Conservation (phyloP, 768 basidiomycete genomes). For the Lactarius indigo region DNA sequence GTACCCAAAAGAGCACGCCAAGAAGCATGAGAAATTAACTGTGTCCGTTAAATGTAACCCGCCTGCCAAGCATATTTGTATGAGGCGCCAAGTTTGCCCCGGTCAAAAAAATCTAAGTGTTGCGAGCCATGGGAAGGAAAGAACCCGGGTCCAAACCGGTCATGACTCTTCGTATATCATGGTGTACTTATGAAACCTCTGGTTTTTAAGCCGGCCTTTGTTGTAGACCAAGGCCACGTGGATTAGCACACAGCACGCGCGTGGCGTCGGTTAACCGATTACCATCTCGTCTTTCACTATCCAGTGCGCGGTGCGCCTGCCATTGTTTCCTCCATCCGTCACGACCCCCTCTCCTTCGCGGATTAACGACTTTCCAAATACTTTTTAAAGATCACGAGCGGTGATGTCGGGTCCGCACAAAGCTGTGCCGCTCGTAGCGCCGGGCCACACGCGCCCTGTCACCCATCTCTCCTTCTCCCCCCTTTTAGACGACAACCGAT, state of each 20-base stretch:
- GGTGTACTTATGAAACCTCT: no score
- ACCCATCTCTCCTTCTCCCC: slow-evolving; percentile 92
- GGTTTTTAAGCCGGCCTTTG: no score
- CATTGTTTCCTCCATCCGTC: slow-evolving; percentile 6
- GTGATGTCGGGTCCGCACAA: slow-evolving; percentile 35
- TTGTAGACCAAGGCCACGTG: slow-evolving; percentile 8
- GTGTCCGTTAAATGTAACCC: no score
- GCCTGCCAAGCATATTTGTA: no score
- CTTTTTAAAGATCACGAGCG: slow-evolving; percentile 5
- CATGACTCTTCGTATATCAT: no score
- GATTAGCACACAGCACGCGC: background rate
- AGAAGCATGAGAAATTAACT: background rate
- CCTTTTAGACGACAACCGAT: slow-evolving; percentile 79
- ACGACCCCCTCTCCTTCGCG: slow-evolving; percentile 20
- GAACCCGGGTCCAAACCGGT: no score
- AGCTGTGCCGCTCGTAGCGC: slow-evolving; percentile 76
- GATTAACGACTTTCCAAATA: slow-evolving; percentile 3
- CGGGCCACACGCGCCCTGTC: slow-evolving; percentile 84
- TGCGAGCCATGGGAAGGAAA: no score
- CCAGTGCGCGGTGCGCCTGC: slow-evolving; percentile 35
- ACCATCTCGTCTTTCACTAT: slow-evolving; percentile 3
- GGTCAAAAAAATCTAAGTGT: no score
- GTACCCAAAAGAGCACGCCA: background rate
- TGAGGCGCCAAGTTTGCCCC: no score
- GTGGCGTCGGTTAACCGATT: slow-evolving; percentile 9